Percentiles rank a stretch among this genome's conserved stretches.
phyloP scores from a whole-genome alignment of 2,329 filamentous ascomycete species.

The Amesomyces nigricolor region DNA sequence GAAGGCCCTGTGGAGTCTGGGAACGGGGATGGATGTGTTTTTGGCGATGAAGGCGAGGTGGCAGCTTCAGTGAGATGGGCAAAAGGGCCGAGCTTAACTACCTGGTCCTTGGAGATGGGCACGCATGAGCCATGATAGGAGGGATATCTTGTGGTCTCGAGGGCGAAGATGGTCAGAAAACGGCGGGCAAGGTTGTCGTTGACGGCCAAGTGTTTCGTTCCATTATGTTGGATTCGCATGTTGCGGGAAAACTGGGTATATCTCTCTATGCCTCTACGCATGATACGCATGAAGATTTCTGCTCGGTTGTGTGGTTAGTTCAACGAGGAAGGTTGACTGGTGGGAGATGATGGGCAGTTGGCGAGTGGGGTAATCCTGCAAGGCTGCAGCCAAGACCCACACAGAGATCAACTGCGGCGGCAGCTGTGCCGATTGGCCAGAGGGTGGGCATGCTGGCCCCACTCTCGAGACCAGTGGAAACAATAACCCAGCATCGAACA shows the following conservation, averaged over 20 bases:
- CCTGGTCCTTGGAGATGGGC: not conserved
- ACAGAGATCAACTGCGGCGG: too few relatives aligned
- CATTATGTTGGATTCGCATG: slow-evolving; percentile 5
- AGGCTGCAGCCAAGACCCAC: too few relatives aligned
- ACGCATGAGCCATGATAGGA: not conserved
- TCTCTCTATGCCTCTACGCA: too few relatives aligned
- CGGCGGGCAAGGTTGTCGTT: not conserved
- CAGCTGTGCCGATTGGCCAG: too few relatives aligned
- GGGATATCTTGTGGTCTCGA: not conserved
- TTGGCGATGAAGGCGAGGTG: not conserved
- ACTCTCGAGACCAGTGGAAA: too few relatives aligned
- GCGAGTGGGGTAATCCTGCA: too few relatives aligned
- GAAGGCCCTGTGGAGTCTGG: slow-evolving; percentile 41
- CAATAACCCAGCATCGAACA: too few relatives aligned
- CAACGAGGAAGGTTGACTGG: too few relatives aligned
- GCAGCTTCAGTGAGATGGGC: slow-evolving; percentile 10
- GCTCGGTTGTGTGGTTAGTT: too few relatives aligned
- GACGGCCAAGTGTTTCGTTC: not conserved
- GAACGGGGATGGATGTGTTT: slow-evolving; percentile 35
- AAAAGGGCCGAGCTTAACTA: slow-evolving; percentile 1
- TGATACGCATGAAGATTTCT: too few relatives aligned
- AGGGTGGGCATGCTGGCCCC: not conserved
- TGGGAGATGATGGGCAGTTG: too few relatives aligned
- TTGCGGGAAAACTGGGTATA: not conserved
- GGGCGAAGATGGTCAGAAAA: not conserved